Evolutionary conservation across 805 yeast genomes (phyloP), one percentile per base, ranked within the genome.

Genomic region (Wickerhamomyces xylosicus): DNA sequence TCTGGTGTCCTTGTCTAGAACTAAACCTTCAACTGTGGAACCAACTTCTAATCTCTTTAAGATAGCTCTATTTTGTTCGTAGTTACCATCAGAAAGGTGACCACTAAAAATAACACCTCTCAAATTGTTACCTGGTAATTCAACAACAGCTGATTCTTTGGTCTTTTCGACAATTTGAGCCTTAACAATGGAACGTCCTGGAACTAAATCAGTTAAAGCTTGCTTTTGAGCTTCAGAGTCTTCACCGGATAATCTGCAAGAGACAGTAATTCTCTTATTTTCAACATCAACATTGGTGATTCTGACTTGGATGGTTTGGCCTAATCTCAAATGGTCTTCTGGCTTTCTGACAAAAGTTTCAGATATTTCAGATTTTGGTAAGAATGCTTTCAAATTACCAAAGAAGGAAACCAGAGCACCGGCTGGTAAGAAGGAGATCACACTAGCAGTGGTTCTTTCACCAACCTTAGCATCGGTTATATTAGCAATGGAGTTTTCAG

Each of bases 331-430:
- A 58, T 80, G 82, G 47, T 87, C 90, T 47, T 72, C 74, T 16
- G 95, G 87, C 40, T 76, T 74, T 37, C 67, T 70, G 31, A 89
- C 92, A 56, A 73, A 85, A 1, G 95, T 77, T 61, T 92, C 97
- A 39, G 94, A 81, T 51, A 92, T 84, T 63, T 92, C 97, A 39
- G 79, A 67, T 47, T 79, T 76, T 22, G 98, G 97, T 44, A 92
- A 65, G 56, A 76, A 89, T 0, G 87, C 98, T 47, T 69, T 74
- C 33, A 85, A 58, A 38, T 70, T 68, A 39, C 92, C 95, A 53
- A 85, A 89, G 54, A 92, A 87, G 14, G 87, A 74, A 6, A 92
- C 77, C 34, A 87, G 63, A 35, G 85, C 95, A 51, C 98, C 98
- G 41, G 71, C 67, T 41, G 79, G 77, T 36, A 74, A 74, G 49